Base-by-base conservation (phyloP, 164 flowering plant genomes). In the Stephania cephalantha region DNA sequence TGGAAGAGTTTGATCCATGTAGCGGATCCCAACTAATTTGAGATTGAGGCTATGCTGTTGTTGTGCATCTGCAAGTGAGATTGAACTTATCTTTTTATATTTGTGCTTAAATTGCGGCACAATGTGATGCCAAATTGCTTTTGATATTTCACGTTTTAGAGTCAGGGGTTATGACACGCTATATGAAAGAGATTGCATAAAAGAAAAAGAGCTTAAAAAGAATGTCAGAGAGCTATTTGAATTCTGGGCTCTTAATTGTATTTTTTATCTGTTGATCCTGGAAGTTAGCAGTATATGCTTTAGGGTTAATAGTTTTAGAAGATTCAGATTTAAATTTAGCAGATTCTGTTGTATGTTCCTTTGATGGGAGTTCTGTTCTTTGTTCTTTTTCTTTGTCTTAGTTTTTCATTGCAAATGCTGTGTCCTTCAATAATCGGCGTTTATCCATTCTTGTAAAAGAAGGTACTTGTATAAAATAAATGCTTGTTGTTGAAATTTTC, bases 401-500 rank as follows among this genome's bases (percentile, higher is more conserved):
- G 25, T 25, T 5, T 9, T 18, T 58, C 6, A 12, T 12, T 7
- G 9, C 22, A 61, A 29, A 12, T 6, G 18, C 58, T 20, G 22
- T 9, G 12, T 58, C 7, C 31, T 20, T 68, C 69, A n/a, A 9
- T 68, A 45, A 22, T 2, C 71, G 22, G 53, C 20, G 55, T 9
- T 50, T 50, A 50, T 15, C 55, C 42, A 35, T 35, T 35, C 42
- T 35, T 35, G 42, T 35, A 35, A 35, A 35, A 35, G 42, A 35
- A 0, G 42, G 42, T 35, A 35, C 4, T 2, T 1, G 42, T 4
- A 35, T 35, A 35, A 22, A 9, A 48, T 29, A n/a, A 65, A 50
- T 22, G 42, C 44, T 6, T 66, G 15, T 44, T 29, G 45, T 10
- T 78, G 17, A 63, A 55, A 70, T 68, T 72, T 74, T 75, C 69